Percentiles rank a stretch among this genome's conserved stretches.
phyloP scores from a whole-genome alignment of 192 early-diverging fungal genomes.

The Podila horticola region DNA sequence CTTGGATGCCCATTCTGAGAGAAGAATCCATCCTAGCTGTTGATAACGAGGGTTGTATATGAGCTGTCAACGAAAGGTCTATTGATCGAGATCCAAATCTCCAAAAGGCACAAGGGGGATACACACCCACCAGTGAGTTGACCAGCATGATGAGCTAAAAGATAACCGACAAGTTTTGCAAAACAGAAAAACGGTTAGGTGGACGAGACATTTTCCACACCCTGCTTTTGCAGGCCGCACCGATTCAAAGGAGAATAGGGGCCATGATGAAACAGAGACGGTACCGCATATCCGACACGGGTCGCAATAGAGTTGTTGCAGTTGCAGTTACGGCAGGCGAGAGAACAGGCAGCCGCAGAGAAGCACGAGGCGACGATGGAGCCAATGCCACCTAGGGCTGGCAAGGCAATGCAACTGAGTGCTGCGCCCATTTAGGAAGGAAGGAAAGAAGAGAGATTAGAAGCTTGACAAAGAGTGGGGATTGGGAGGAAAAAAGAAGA shows the following conservation, averaged over 20 bases:
- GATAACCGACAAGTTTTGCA: neutral
- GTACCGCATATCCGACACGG: conserved; percentile 63
- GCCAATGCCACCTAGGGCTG: conserved; percentile 54
- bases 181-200: neutral
- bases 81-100: neutral
- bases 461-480: neutral
- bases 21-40: conserved; percentile 85
- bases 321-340: conserved; percentile 67
- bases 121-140: conserved; percentile 33
- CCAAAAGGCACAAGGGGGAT: neutral
- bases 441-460: neutral
- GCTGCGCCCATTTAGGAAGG: conserved; percentile 64
- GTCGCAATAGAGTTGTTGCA: conserved; percentile 73
- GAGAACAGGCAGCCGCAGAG: conserved; percentile 68
- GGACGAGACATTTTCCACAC: neutral
- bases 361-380: conserved; percentile 60
- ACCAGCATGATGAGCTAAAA: conserved; percentile 45
- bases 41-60: neutral
- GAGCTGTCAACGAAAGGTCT: neutral
- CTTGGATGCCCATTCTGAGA: conserved; percentile 87
- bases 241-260: neutral
- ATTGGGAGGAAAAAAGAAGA: too few relatives aligned
- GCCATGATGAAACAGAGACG: conserved; percentile 1
- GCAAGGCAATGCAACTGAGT: conserved; percentile 67
- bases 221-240: neutral